Base-by-base conservation (phyloP, 2,329 filamentous ascomycete species). In the Leptographium radiaticola region DNA sequence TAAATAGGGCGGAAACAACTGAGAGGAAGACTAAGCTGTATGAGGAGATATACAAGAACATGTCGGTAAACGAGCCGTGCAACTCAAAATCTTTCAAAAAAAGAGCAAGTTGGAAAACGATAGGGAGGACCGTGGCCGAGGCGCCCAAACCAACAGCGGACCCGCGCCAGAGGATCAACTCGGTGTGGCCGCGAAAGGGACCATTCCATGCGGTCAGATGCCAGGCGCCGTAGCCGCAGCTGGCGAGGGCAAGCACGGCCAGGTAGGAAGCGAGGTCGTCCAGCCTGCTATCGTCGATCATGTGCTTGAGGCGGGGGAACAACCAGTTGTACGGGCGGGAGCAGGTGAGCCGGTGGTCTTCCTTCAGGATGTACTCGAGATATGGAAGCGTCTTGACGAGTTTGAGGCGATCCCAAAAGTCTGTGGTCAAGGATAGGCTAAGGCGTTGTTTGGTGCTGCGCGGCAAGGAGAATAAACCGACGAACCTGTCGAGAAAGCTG, bases 131-230 rank as follows among this genome's bases (percentile, higher is more conserved):
- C 16, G 38, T 20, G 6, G 12, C 34, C 11, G 33, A 36, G 15
- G 46, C 46, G 12, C 46, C 46, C n/a, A 49, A 4, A 34, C 46
- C 46, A 10, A 25, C 38, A 5, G 33, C 33, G 10, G 46, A 49
- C n/a, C 46, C 46, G 9, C 46, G 34, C 46, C 46, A 49, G 6
- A 49, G 46, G 6, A 49, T n/a, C 31, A 15, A 20, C 16, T 49
- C 46, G 11, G 46, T 49, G 34, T 38, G 31, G 11, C 34, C 46
- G n/a, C 34, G 46, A 10, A 49, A 49, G 16, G 46, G 46, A 13
- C 46, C 46, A 1, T 39, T 20, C 46, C 46, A 49, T 10, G 46
- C 34, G 12, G 34, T 49, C 46, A 49, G 34, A 9, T 49, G 46
- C 46, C 46, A 49, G 18, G 33, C 46, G 3, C 31, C 34, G n/a